These are phyloP conservation scores for Plenodomus biglobosus DNA, from an alignment of 2,329 filamentous ascomycete species.

Conservation along the genomic window DNA sequence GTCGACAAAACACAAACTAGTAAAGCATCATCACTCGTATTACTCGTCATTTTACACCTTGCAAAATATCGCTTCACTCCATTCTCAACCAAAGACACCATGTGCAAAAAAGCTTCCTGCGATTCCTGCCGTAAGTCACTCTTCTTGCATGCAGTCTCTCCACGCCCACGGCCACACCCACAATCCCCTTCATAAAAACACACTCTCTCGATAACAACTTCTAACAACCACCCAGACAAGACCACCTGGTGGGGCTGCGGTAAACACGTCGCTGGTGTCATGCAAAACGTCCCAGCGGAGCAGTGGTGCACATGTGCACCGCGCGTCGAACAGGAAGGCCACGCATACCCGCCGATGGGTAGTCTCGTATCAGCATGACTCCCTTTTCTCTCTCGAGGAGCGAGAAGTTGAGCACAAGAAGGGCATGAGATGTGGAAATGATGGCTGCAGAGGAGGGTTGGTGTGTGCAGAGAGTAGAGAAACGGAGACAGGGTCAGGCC, in stretches of 20 bases:
- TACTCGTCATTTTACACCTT: no score
- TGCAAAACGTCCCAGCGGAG: constrained; percentile 59
- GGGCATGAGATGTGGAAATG: background rate
- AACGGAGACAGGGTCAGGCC: background rate
- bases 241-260: constrained; percentile 68
- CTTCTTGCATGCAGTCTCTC: background rate
- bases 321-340: constrained; percentile 62
- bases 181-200: background rate
- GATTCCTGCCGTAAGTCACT: constrained; percentile 60
- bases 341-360: constrained; percentile 66
- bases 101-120: constrained; percentile 68
- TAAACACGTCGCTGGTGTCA: constrained; percentile 61
- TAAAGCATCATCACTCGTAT: constrained; percentile 1
- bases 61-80: background rate
- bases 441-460: background rate
- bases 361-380: constrained; percentile 35
- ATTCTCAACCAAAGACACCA: constrained; percentile 35
- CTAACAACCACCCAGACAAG: constrained; percentile 49
- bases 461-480: background rate
- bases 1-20: no score
- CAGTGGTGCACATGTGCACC: constrained; percentile 69
- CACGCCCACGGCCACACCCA: background rate
- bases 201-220: no score
- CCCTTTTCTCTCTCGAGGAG: constrained; percentile 8
- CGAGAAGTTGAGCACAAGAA: background rate